Base-by-base conservation (phyloP, 257 asterid species). In the Nicotiana knightiana region DNA sequence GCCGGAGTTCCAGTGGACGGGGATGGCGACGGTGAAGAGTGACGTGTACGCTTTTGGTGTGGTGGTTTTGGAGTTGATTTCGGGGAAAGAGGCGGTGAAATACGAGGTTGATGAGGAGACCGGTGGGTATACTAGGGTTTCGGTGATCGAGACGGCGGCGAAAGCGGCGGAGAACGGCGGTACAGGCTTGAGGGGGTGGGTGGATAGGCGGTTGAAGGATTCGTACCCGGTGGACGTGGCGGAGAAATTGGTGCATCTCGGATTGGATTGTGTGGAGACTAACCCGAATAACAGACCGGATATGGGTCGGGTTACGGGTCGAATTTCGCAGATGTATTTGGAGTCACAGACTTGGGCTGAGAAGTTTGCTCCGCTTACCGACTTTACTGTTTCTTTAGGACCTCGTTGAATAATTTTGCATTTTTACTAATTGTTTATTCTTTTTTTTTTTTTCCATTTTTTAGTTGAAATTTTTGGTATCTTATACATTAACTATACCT, bases 201-300 rank as follows among this genome's bases (percentile, higher is more conserved):
- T 93, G 76, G 99, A 96, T 68, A 85, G 67, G 89, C 87, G 98
- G 90, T 46, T 96, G 87, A 90, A 68, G 89, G 99, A 96, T 67
- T 96, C 99, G n/a, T 96, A 91, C n/a, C 99, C 99, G 66, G 97
- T 96, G 81, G 97, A 94, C 4, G 97, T 83, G 82, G 99, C 90
- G 81, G 97, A 84, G 87, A 93, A 88, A 75, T 53, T 94, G 85
- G 83, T 91, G 70, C 90, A 92, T 26, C 88, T 94, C 39, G 98
- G 94, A 71, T 59, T 96, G 88, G 94, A 96, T 13, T 93, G 99
- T 80, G 94, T 94, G 64, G 90, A 84, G 82, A 96, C 88, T 64
- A 97, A 96, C 66, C 97, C 99, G 84, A 93, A 85, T 7, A 80
- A 80, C 16, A 81, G 99, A 82, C 99, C 99, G 79, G 97, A 89